Base-by-base conservation (phyloP, 257 asterid species). In the Buddleja alternifolia region DNA sequence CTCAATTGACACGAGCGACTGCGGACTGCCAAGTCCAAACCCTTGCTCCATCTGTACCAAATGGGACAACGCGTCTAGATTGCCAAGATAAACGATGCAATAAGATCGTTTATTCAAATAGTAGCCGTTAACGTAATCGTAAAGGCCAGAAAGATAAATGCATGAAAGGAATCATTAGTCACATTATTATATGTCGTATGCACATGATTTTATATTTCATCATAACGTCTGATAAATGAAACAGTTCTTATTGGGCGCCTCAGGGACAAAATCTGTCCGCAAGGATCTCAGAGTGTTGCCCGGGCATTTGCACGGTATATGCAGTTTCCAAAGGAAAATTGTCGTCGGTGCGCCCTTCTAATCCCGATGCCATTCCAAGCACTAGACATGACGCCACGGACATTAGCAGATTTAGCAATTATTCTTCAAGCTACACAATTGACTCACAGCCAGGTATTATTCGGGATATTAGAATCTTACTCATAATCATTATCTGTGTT, bases 251-350 rank as follows among this genome's bases (percentile, higher is more conserved):
- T 66, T 57, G 76, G 83, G 56, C 37, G 20, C 7, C 51, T 37
- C 81, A 82, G 78, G 78, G 83, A 46, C 77, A 52, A 58, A 78
- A 51, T 63, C 41, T 81, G 63, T 78, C 93, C 40, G 71, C 90
- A 4, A 79, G 62, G 59, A 78, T 86, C 72, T 77, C 88, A 6
- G 78, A 60, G 39, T 48, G 76, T 70, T 51, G 74, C 61, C 88
- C 93, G 34, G 64, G 69, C 19, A 84, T 80, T 63, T 86, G 93
- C 81, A 82, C 82, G 0, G 77, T 86, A 5, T 86, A 80, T 50
- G 88, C 70, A 25, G 75, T 84, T 76, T 84, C 89, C 16, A 82
- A 80, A 61, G 90, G 84, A 19, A 86, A 81, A 75, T 37, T 84
- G 74, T 74, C 77, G 12, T 77, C 93, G 12, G 66, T 80, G 15